phyloP scores from a whole-genome alignment of 2,329 filamentous ascomycete genomes.

The Penicillium sp. region DNA sequence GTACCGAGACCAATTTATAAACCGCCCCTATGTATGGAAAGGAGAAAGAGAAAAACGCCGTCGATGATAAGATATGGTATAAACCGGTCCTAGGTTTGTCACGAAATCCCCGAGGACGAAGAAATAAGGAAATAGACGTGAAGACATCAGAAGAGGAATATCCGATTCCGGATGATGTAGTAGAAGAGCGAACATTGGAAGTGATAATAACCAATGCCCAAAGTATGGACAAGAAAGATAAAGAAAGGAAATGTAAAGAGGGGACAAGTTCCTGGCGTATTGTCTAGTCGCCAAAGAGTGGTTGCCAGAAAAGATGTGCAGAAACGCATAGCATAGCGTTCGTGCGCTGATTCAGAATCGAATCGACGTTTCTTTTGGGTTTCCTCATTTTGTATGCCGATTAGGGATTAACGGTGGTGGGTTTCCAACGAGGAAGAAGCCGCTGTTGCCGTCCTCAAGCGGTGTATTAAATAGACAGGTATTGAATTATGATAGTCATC shows the following conservation, averaged over 20 bases:
- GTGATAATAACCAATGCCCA: neutral
- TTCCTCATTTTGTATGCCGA: neutral
- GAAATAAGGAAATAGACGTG: neutral
- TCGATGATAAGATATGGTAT: neutral
- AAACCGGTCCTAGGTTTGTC: neutral
- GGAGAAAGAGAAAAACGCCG: neutral
- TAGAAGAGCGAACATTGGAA: neutral
- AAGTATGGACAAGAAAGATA: neutral
- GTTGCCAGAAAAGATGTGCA: neutral
- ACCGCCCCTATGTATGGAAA: neutral
- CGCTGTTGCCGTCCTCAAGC: neutral
- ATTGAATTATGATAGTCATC: neutral
- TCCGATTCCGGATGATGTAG: neutral
- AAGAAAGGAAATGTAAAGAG: neutral
- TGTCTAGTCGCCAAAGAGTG: neutral
- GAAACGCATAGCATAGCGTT: neutral
- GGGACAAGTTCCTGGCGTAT: neutral
- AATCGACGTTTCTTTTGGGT: neutral
- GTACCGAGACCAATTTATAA: neutral
- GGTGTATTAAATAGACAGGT: neutral
- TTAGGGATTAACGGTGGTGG: neutral
- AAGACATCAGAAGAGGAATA: neutral
- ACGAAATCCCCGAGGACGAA: neutral
- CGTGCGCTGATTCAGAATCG: neutral
- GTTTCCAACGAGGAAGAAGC: neutral